Conservation (phyloP, 202 grass and related monocot species). For the Zoysia matrella region DNA sequence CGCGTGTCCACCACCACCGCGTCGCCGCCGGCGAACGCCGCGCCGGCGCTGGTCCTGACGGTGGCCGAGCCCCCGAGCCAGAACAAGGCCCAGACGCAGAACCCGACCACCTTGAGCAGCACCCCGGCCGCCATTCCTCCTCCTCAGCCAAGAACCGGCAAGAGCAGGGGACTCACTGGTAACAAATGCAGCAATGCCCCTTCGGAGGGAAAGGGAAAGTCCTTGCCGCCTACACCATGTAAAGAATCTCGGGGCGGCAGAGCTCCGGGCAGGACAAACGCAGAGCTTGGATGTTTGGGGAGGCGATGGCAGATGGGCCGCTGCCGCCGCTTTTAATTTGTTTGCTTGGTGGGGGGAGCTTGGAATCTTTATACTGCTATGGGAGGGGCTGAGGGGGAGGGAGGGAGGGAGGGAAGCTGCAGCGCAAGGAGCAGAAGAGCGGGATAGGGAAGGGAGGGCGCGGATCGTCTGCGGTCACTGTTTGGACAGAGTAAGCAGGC, state of each 20-base stretch:
- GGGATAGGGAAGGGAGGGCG: too few relatives aligned
- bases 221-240: conserved; percentile 47
- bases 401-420: neutral
- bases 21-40: conserved; percentile 3
- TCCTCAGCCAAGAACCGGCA: neutral
- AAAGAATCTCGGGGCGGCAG: conserved; percentile 14
- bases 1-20: conserved; percentile 56
- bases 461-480: neutral
- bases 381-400: neutral
- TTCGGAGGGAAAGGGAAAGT: conserved; percentile 31
- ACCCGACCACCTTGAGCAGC: conserved; percentile 39
- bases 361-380: conserved; percentile 45
- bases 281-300: conserved; percentile 30
- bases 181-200: conserved; percentile 9
- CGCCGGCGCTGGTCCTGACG: conserved; percentile 29
- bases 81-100: conserved; percentile 57
- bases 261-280: conserved; percentile 4
- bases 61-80: conserved; percentile 52
- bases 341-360: conserved; percentile 23
- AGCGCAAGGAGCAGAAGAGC: too few relatives aligned
- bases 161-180: conserved; percentile 18
- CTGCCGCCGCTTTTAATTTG: conserved; percentile 30
- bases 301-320: neutral
- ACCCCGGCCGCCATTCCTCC: conserved; percentile 40
- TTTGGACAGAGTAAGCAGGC: too few relatives aligned